Evolutionary conservation across 2,329 filamentous ascomycete genomes (phyloP).

Genomic region (Colletotrichum navitas): DNA sequence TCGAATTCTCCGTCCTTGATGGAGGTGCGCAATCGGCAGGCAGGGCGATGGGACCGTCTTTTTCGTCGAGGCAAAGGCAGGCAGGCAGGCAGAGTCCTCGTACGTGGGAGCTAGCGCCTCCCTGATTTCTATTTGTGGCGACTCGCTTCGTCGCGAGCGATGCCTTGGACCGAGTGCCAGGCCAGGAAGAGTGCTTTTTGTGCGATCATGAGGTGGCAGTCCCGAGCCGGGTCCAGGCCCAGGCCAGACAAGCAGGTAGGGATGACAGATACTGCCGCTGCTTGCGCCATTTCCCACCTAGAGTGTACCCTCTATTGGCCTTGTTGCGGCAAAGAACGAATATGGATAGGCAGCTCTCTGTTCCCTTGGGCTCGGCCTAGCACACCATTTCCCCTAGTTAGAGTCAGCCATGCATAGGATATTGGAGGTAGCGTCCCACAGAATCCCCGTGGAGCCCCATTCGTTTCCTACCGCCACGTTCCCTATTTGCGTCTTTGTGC

Average conservation of each 20-base stretch:
- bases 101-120: neutral
- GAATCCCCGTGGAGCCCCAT: slow-evolving; percentile 8
- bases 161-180: slow-evolving; percentile 11
- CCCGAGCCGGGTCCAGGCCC: neutral
- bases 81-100: neutral
- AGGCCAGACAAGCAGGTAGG: slow-evolving; percentile 1
- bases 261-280: neutral
- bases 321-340: neutral
- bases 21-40: neutral
- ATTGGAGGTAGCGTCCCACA: slow-evolving; percentile 41
- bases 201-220: slow-evolving; percentile 21
- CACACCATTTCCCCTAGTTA: slow-evolving; percentile 26
- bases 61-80: slow-evolving; percentile 1
- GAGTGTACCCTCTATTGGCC: neutral
- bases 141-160: slow-evolving; percentile 13
- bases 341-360: neutral
- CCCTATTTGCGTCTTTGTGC: slow-evolving; percentile 10
- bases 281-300: neutral
- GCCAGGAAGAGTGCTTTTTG: slow-evolving; percentile 21
- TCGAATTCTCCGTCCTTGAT: too few relatives aligned
- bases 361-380: neutral
- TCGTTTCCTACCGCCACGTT: slow-evolving; percentile 15
- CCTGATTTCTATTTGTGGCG: slow-evolving; percentile 19
- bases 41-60: neutral
- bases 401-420: slow-evolving; percentile 40